These are phyloP conservation scores for Heliamphora pulchella DNA, from an alignment of 179 eudicot genomes.

Conservation along the genomic window DNA sequence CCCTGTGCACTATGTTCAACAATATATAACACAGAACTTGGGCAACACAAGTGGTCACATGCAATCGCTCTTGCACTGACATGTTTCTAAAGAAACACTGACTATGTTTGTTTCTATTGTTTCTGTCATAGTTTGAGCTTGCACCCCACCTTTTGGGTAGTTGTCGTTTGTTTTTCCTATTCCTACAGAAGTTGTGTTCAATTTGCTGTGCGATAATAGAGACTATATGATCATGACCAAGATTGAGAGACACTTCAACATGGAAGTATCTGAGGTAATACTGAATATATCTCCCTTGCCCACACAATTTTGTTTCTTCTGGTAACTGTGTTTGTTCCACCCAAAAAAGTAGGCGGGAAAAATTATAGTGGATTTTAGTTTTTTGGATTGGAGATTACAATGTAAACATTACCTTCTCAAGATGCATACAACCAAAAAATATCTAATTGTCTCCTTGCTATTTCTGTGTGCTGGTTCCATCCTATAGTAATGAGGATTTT, in stretches of 20 bases:
- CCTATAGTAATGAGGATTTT: conserved; percentile 45
- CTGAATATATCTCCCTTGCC: not conserved
- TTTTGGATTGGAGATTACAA: not conserved
- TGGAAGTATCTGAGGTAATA: conserved; percentile 45
- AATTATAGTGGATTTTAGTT: not conserved
- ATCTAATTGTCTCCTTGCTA: not conserved
- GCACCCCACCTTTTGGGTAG: not conserved
- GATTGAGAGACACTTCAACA: conserved; percentile 62
- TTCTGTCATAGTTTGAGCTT: not conserved
- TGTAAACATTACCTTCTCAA: not conserved
- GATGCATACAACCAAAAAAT: not conserved
- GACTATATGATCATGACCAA: conserved; percentile 53
- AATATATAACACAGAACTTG: not conserved
- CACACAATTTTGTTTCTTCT: not conserved
- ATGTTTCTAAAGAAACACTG: not conserved
- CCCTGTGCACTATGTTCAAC: too few species aligned
- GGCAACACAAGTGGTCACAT: not conserved
- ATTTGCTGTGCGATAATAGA: conserved; percentile 45
- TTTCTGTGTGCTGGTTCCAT: conserved; percentile 42
- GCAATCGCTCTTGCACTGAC: not conserved
- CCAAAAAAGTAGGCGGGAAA: not conserved
- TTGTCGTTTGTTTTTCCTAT: not conserved
- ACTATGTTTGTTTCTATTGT: not conserved
- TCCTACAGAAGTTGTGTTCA: conserved; percentile 66
- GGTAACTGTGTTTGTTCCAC: not conserved